A percentile compares a stretch with the other conserved stretches of the same genome.
phyloP scores from a whole-genome alignment of 208 protist genomes.

The Phytomonas sp. region DNA sequence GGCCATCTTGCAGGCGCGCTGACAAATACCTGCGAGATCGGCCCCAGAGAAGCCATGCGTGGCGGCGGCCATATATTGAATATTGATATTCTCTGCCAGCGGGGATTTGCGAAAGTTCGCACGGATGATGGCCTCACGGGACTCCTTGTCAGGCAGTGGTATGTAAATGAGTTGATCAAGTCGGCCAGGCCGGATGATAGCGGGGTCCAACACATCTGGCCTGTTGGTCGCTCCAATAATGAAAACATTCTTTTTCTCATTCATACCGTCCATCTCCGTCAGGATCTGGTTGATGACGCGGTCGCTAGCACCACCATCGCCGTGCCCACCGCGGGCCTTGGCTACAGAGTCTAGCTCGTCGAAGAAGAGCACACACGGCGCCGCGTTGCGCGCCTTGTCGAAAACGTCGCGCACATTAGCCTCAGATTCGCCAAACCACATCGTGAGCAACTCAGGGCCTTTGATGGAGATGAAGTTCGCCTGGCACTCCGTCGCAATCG shows the following conservation, averaged over 20 bases:
- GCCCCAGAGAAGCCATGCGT: constrained; percentile 99
- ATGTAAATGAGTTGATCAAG: constrained; percentile 99
- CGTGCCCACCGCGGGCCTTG: constrained; percentile 91
- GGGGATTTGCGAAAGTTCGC: constrained; percentile 97
- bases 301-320: constrained; percentile 98
- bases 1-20: constrained; percentile 90
- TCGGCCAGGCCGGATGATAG: constrained; percentile 97
- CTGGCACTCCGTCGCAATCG: constrained; percentile 98
- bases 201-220: constrained; percentile 99
- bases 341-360: constrained; percentile 99
- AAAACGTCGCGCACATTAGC: constrained; percentile 99
- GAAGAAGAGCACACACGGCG: constrained; percentile 99
- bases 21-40: constrained; percentile 93
- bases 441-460: constrained; percentile 99
- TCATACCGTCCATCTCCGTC: constrained; percentile 99
- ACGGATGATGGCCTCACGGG: constrained; percentile 96
- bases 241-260: constrained; percentile 99
- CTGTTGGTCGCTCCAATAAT: constrained; percentile 99
- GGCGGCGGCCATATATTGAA: constrained; percentile 92
- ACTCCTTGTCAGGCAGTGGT: constrained; percentile 97
- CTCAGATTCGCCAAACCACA: constrained; percentile 99
- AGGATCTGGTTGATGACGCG: constrained; percentile 99
- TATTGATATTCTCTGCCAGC: constrained; percentile 93
- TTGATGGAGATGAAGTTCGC: constrained; percentile 99
- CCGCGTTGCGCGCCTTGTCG: constrained; percentile 98